phyloP scores from a whole-genome alignment of 2,329 filamentous ascomycete genomes.

The Pestalotiopsis sp. region DNA sequence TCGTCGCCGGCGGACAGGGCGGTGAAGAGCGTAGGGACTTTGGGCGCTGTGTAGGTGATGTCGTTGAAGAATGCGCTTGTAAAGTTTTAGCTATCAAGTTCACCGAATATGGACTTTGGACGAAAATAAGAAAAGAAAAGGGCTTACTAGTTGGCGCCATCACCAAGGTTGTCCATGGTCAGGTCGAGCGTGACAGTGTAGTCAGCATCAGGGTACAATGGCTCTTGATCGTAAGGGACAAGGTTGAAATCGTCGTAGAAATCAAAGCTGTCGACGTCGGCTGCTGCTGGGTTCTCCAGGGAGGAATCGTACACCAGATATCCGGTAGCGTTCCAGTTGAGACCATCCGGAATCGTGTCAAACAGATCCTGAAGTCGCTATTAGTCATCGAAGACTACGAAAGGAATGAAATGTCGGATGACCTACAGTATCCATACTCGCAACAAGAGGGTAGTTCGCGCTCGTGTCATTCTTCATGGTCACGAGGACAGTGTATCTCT shows the following conservation, averaged over 20 bases:
- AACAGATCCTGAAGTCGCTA: conserved; percentile 57
- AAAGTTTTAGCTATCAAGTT: conserved; percentile 27
- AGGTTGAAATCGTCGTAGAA: conserved; percentile 75
- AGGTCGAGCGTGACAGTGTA: conserved; percentile 63
- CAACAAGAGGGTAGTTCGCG: conserved; percentile 67
- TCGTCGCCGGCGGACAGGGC: conserved; percentile 63
- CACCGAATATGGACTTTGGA: conserved; percentile 29
- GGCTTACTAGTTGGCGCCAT: conserved; percentile 66
- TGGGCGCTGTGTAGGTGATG: conserved; percentile 71
- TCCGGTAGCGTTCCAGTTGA: conserved; percentile 70
- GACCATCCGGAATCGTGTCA: conserved; percentile 61
- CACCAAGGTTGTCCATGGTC: conserved; percentile 64
- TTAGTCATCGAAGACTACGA: no score
- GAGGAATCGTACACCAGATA: conserved; percentile 59
- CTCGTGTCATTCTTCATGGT: conserved; percentile 63
- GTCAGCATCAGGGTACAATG: conserved; percentile 61
- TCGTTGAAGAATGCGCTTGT: conserved; percentile 68
- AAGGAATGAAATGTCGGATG: not conserved
- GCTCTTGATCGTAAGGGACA: conserved; percentile 65
- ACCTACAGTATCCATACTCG: conserved; percentile 67
- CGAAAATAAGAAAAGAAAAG: conserved; percentile 51
- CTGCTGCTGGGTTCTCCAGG: conserved; percentile 48
- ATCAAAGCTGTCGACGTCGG: conserved; percentile 59
- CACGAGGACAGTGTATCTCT: conserved; percentile 63
- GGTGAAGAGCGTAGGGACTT: conserved; percentile 80